Conservation (phyloP, 495 filamentous ascomycete species). For the Penicillium diatomitis region DNA sequence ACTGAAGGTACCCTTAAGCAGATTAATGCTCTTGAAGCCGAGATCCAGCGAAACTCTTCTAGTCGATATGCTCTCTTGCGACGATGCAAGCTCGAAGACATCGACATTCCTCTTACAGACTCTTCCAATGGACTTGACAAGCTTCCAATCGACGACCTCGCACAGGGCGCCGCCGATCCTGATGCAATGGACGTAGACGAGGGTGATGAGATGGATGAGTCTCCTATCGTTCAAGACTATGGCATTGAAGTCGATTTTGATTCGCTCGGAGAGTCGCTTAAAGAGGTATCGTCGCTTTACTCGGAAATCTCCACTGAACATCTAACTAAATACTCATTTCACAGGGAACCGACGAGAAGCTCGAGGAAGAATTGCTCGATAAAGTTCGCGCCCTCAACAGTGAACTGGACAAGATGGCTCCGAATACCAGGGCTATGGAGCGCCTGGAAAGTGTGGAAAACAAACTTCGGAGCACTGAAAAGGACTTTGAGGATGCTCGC, state of each 20-base stretch:
- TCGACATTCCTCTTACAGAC: slow-evolving; percentile 69
- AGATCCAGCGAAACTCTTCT: slow-evolving; percentile 73
- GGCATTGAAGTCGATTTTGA: slow-evolving; percentile 90
- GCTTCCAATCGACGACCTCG: slow-evolving; percentile 78
- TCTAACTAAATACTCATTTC: slow-evolving; percentile 14
- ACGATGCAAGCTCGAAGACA: slow-evolving; percentile 87
- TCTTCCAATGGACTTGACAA: slow-evolving; percentile 68
- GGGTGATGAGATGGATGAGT: slow-evolving; percentile 35
- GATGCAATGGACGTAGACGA: slow-evolving; percentile 89
- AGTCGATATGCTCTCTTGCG: slow-evolving; percentile 75
- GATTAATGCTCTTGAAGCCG: slow-evolving; percentile 67
- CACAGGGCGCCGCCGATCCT: slow-evolving; percentile 48
- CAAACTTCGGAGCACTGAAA: slow-evolving; percentile 75
- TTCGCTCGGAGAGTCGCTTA: slow-evolving; percentile 74
- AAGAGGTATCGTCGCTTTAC: slow-evolving; percentile 44
- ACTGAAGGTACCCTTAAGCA: slow-evolving; percentile 72
- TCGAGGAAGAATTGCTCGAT: slow-evolving; percentile 72
- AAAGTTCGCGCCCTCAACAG: slow-evolving; percentile 61
- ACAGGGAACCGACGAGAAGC: slow-evolving; percentile 57
- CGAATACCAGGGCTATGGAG: slow-evolving; percentile 91
- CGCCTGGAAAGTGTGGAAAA: slow-evolving; percentile 79
- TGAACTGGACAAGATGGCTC: slow-evolving; percentile 86
- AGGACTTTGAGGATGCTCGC: slow-evolving; percentile 79
- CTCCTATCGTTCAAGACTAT: slow-evolving; percentile 64
- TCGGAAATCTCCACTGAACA: too few species aligned